These are phyloP conservation scores for Metschnikowia koreensis DNA, from an alignment of 805 yeast species.

Conservation along the genomic window DNA sequence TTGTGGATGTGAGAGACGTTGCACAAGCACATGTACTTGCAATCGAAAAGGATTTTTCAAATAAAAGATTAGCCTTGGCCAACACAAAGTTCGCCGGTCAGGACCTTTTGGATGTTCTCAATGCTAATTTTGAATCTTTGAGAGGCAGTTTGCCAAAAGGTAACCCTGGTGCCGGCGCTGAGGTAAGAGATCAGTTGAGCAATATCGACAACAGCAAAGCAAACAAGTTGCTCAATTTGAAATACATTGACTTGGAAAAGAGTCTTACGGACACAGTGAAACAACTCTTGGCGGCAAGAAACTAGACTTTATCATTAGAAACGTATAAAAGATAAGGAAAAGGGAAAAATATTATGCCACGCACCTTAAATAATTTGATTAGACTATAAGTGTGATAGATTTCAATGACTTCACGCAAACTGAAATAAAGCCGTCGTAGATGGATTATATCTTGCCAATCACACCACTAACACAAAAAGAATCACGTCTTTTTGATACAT, in stretches of 20 bases:
- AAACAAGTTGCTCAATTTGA: conserved; percentile 35
- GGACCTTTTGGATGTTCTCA: conserved; percentile 31
- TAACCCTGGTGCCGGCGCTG: conserved; percentile 33
- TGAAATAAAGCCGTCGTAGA: no score
- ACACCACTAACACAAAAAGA: no score
- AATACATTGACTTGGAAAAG: conserved; percentile 37
- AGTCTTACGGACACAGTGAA: conserved; percentile 43
- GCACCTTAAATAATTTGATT: no score
- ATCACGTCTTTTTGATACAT: conserved; percentile 6
- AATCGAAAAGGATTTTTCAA: conserved; percentile 17
- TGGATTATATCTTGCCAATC: not conserved
- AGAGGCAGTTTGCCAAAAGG: conserved; percentile 46
- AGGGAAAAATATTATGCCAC: no score
- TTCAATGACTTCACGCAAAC: not conserved
- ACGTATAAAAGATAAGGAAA: no score
- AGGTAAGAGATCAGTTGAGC: conserved; percentile 19
- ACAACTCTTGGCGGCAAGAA: conserved; percentile 32
- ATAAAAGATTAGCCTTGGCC: conserved; percentile 31
- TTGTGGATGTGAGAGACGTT: conserved; percentile 25
- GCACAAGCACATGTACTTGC: conserved; percentile 19
- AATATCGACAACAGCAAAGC: conserved; percentile 38
- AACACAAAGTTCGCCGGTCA: conserved; percentile 29
- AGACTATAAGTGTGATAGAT: not conserved
- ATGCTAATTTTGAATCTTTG: conserved; percentile 36
- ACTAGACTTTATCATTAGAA: not conserved